Evolutionary conservation across 495 filamentous ascomycete genomes (phyloP), one percentile per base, ranked within the genome.

Genomic region (Aspergillus conjunctus): DNA sequence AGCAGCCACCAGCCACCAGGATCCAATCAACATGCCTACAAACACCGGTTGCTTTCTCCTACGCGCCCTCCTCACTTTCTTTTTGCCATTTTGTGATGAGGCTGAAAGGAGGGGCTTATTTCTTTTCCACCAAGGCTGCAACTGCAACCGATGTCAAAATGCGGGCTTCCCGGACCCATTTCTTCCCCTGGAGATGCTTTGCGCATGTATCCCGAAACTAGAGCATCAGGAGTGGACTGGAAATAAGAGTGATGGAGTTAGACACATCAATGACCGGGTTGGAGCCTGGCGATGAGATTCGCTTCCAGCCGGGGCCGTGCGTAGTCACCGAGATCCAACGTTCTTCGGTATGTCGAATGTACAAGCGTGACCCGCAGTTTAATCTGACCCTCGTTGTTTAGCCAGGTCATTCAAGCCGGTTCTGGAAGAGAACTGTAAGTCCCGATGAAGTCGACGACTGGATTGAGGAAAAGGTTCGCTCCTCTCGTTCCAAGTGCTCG

Each of bases 201-300:
- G 4, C 9, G 4, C 9, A 39, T 39, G 15, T 41, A 41, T 11
- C 37, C 6, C 9, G 37, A 3, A 6, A 11, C 2, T 26, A 2
- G 2, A 2, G 2, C 26, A 26, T 26, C 26, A 5, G 26, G 2
- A 2, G 2, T 26, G 26, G 5, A 26, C 5, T 26, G 26, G n/a
- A n/a, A 26, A 26, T 26, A 2, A 26, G 26, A 26, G 26, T 5
- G 26, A 59, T 59, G 57, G 57, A 59, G 57, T 11, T 59, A 4
- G 57, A 53, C 45, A 59, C 57, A 2, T 37, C 57, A 5, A 59
- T 59, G 57, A 17, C 20, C 17, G 57, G 57, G 4, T 0, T 53
- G 1, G 49, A 59, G 12, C 57, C 57, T 3, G 48, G 34, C 2
- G 57, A 39, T 12, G 49, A 59, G n/a, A 52, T 53, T 15, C 49